These are phyloP conservation scores for Allium sativum DNA, from an alignment of 106 monocot species.

Conservation along the genomic window DNA sequence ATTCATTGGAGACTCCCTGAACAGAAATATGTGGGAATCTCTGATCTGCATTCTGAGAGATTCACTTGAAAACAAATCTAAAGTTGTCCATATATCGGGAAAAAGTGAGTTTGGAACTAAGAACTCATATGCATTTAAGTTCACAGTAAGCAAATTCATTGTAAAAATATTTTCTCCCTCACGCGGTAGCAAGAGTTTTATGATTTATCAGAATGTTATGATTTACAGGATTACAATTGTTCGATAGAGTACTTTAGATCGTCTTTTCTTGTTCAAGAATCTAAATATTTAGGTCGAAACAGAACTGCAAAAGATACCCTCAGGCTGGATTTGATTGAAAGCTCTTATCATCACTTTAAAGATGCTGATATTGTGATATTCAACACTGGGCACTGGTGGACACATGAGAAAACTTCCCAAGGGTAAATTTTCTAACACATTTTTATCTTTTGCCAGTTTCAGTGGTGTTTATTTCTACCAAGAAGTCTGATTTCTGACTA, in stretches of 20 bases:
- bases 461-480: too few relatives aligned
- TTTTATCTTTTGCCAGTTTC: too few relatives aligned
- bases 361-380: constrained; percentile 18
- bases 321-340: constrained; percentile 12
- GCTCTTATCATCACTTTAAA: background rate
- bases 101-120: constrained; percentile 22
- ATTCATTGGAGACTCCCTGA: constrained; percentile 41
- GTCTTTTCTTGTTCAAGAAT: constrained; percentile 37
- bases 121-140: constrained; percentile 23
- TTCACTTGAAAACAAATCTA: constrained; percentile 6
- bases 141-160: constrained; percentile 15
- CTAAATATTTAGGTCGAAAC: constrained; percentile 4
- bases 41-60: constrained; percentile 32
- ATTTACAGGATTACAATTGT: constrained; percentile 34
- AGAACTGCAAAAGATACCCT: constrained; percentile 27
- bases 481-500: too few relatives aligned
- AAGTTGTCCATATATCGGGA: constrained; percentile 18
- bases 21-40: constrained; percentile 52
- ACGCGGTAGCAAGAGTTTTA: background rate
- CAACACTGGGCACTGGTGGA: constrained; percentile 31
- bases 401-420: constrained; percentile 37
- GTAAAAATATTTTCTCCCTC: background rate
- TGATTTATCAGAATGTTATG: background rate
- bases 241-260: constrained; percentile 33
- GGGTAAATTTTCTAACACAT: constrained; percentile 10